Base-by-base conservation (phyloP, 2,329 filamentous ascomycete species). In the Ascochyta pisi region DNA sequence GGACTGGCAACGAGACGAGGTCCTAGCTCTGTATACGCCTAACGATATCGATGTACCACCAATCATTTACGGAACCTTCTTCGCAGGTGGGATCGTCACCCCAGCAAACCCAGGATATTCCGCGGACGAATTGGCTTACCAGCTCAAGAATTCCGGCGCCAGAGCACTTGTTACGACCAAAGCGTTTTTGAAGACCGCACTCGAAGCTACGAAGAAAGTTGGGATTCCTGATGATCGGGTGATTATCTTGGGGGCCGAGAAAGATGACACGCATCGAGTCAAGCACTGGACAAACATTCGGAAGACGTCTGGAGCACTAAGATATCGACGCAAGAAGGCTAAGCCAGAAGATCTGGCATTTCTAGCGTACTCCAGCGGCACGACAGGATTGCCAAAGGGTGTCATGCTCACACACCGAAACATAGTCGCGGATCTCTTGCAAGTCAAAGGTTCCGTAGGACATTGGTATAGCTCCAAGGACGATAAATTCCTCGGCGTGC, bases 101-200 rank as follows among this genome's bases (percentile, higher is more conserved):
- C 91, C 92, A 0, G 92, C 91, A 2, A 97, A 96, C 70, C 92
- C 92, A 9, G 86, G 86, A 2, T 96, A 96, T 76, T 96, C 90
- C 0, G 84, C 83, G 10, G 86, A 91, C 13, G 93, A 97, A 76
- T 82, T 97, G 31, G 87, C 89, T 9, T 92, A 90, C 67, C 93
- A 97, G 77, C 83, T 97, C 53, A 84, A 86, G 65, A 90, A 96
- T 73, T 88, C 89, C 0, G 83, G 84, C 0, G 90, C 91, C 29
- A 89, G 86, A 67, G 90, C 84, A 0, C 76, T 97, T 4, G 83
- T 89, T 13, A 96, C 93, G 0, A 90, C 96, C 65, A 75, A 83
- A 29, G 76, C 86, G 0, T 83, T 89, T 54, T 77, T 96, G 1
- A 74, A 83, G 1, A 82, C 82, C 3, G 91, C 88, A 0, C 76